Evolutionary conservation across 129 eudicot genomes (phyloP).

Genomic region (Glebionis coronaria): DNA sequence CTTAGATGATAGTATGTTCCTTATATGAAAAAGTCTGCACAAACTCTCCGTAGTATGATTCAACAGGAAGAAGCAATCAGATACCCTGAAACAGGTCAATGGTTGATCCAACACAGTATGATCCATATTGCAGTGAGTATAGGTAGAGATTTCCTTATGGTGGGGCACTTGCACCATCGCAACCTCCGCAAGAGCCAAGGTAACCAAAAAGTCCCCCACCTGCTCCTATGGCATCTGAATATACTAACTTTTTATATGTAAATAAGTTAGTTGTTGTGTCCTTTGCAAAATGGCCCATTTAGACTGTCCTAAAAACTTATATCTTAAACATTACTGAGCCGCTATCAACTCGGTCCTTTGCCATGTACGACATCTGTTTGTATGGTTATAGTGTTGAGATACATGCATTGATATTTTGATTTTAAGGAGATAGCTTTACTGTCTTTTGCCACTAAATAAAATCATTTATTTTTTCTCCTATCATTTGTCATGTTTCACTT

Average conservation of each 20-base stretch:
- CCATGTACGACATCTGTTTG: too few species aligned
- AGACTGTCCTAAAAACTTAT: too few species aligned
- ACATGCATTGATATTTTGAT: too few species aligned
- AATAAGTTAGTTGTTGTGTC: too few species aligned
- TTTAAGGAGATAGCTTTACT: too few species aligned
- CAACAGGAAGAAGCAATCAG: slow-evolving; percentile 51
- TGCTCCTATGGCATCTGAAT: not conserved
- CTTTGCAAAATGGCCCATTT: too few species aligned
- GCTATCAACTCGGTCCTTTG: too few species aligned
- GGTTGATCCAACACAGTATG: slow-evolving; percentile 30
- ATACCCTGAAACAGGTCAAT: slow-evolving; percentile 18
- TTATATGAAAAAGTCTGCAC: slow-evolving; percentile 73
- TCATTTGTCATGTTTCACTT: too few species aligned
- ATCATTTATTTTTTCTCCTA: too few species aligned
- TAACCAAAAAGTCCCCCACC: slow-evolving; percentile 52
- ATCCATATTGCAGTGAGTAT: slow-evolving; percentile 48
- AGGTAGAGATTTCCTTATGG: slow-evolving; percentile 37
- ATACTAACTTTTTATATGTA: slow-evolving; percentile 47
- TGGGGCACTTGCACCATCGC: slow-evolving; percentile 3
- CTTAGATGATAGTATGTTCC: slow-evolving; percentile 27
- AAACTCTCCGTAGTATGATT: slow-evolving; percentile 55
- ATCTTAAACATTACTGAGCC: too few species aligned
- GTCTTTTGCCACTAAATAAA: too few species aligned
- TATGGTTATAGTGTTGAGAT: too few species aligned
- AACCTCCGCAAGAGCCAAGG: slow-evolving; percentile 29